Evolutionary conservation across 169 alveolate genomes (phyloP).

Genomic region (Plasmodium cynomolgi): DNA sequence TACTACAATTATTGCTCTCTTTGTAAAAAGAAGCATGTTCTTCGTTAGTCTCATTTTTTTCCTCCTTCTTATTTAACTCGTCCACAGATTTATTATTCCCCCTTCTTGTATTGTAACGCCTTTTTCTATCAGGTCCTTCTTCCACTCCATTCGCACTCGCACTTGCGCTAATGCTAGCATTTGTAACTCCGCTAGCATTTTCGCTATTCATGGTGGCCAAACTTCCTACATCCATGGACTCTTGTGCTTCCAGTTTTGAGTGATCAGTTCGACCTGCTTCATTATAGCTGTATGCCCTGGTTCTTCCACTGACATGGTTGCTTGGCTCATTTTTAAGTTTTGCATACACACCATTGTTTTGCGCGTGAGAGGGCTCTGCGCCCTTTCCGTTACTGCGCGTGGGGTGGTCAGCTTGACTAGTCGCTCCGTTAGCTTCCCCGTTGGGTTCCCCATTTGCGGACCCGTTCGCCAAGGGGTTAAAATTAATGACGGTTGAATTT

Average conservation of each 20-base stretch:
- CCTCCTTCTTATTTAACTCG: conserved; percentile 2
- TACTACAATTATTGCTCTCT: neutral
- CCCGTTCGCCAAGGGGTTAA: neutral
- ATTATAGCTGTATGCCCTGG: neutral
- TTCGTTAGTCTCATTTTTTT: neutral
- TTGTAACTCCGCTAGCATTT: neutral
- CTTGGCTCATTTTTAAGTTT: neutral
- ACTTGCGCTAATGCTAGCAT: neutral
- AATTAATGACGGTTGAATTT: conserved; percentile 30
- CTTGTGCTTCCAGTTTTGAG: neutral
- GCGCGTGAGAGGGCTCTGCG: neutral
- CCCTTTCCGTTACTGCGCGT: neutral
- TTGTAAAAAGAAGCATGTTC: neutral
- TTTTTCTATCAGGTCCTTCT: conserved; percentile 1
- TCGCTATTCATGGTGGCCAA: neutral
- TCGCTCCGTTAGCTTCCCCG: neutral
- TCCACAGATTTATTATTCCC: neutral
- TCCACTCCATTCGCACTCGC: neutral
- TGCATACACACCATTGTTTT: neutral
- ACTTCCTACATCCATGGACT: neutral
- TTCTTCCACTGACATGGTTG: neutral
- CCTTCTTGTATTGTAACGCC: conserved; percentile 56
- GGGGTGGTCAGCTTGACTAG: neutral
- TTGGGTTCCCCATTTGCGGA: neutral
- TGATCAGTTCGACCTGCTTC: neutral